Base-by-base conservation (phyloP, 2,329 filamentous ascomycete species). In the Epichloe brachyelytri region DNA sequence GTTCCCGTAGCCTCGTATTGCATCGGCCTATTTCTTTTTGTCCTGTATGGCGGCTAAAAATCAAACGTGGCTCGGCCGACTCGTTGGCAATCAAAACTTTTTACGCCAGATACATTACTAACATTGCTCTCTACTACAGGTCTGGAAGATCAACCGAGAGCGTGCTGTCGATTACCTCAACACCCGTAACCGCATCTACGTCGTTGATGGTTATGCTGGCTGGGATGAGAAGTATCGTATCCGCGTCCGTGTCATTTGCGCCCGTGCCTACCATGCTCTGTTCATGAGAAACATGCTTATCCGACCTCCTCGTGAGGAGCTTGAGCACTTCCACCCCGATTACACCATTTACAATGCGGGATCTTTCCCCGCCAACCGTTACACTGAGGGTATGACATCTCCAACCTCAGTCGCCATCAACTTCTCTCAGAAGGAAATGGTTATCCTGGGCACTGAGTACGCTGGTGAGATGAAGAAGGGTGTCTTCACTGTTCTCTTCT, bases 241-340 rank as follows among this genome's bases (percentile, higher is more conserved):
- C 75, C 87, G 84, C 64, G 93, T 98, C 63, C 90, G 93, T 65
- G 91, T 98, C 58, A 90, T 98, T 67, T 98, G 93, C 75, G 93
- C 93, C 60, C 90, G 93, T 68, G 93, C 93, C 71, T 98, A 98
- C 80, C 93, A 98, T 80, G 93, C 93, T 56, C 82, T 98, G 58
- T 98, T 98, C 83, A 98, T 98, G 93, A 88, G 90, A 68, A 98
- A 98, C 80, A 98, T 98, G 93, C 86, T 98, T 67, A 98, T 98
- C 77, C 86, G 93, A 62, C 93, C 93, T 57, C 77, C 83, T 49
- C 81, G 80, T 57, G 87, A 94, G 73, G 90, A 98, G 77, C 84
- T 98, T 51, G 86, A 95, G 76, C 82, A 88, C 74, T 98, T 98
- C 82, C 88, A 95, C 72, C 93, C 93, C 63, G 91, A 98, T 78